Evolutionary conservation across 129 eudicot genomes (phyloP).

Genomic region (Tanacetum coccineum): DNA sequence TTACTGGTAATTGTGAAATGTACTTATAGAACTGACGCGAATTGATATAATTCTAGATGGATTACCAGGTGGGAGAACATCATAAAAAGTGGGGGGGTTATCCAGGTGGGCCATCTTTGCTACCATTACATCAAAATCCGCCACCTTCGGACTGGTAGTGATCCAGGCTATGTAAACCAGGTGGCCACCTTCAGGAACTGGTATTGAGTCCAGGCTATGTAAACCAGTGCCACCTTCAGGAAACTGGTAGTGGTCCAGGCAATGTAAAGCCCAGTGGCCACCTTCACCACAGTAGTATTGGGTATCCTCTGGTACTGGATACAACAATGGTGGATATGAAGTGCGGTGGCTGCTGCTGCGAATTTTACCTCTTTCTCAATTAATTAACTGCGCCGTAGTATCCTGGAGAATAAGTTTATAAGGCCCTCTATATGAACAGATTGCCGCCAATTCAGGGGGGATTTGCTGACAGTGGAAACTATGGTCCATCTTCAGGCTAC

Average conservation of each 20-base stretch:
- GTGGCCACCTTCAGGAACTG: too few relatives aligned
- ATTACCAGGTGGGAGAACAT: constrained; percentile 28
- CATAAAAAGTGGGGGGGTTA: constrained; percentile 39
- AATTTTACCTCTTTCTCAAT: too few relatives aligned
- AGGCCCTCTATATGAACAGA: too few relatives aligned
- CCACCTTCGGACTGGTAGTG: too few relatives aligned
- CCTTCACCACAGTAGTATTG: constrained; percentile 20
- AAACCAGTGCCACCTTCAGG: too few relatives aligned
- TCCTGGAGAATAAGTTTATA: constrained; percentile 36
- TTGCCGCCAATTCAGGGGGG: too few relatives aligned
- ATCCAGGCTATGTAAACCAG: too few relatives aligned
- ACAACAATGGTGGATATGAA: constrained; percentile 43
- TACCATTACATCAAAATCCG: constrained; percentile 39
- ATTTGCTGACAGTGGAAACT: too few relatives aligned
- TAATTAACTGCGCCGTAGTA: constrained; percentile 54
- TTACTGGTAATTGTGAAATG: background rate
- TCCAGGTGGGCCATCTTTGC: constrained; percentile 42
- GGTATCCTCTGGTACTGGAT: constrained; percentile 41
- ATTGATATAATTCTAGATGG: constrained; percentile 18
- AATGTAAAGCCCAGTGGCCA: constrained; percentile 50
- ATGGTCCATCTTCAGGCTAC: too few relatives aligned
- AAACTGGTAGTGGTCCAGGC: constrained; percentile 41
- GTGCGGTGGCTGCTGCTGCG: constrained; percentile 43
- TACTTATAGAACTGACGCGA: background rate
- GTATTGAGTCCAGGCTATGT: too few relatives aligned